These are phyloP conservation scores for Stachybotrys echinatus DNA, from an alignment of 2,329 filamentous ascomycete genomes.

Conservation along the genomic window DNA sequence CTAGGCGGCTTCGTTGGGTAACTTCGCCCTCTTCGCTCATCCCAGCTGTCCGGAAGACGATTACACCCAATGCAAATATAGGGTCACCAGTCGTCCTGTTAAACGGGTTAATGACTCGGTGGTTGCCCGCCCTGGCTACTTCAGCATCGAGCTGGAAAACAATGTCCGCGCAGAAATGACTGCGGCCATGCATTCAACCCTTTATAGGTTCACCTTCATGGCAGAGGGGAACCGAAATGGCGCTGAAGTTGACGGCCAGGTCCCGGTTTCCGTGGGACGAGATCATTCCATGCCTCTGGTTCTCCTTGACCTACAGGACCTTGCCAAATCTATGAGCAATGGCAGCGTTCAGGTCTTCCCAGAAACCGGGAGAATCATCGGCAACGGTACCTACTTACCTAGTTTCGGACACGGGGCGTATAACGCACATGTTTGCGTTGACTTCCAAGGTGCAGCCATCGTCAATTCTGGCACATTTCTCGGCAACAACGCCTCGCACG, in stretches of 20 bases:
- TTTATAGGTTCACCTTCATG: conserved; percentile 56
- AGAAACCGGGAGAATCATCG: conserved; percentile 49
- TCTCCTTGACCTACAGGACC: conserved; percentile 54
- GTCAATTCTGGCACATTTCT: conserved; percentile 54
- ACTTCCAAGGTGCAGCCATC: conserved; percentile 48
- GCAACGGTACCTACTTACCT: conserved; percentile 51
- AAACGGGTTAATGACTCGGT: conserved; percentile 44
- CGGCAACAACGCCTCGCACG: conserved; percentile 34
- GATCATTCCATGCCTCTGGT: conserved; percentile 39
- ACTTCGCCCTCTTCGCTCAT: conserved; percentile 47
- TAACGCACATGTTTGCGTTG: conserved; percentile 53
- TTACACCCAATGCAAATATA: conserved; percentile 44
- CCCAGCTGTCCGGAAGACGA: conserved; percentile 39
- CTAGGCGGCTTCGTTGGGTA: conserved; percentile 39
- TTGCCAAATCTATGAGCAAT: conserved; percentile 25
- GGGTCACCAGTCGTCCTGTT: conserved; percentile 39
- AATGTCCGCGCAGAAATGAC: conserved; percentile 59
- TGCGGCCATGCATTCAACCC: conserved; percentile 50
- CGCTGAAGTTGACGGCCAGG: conserved; percentile 1
- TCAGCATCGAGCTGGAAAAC: conserved; percentile 50
- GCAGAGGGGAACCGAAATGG: conserved; percentile 10
- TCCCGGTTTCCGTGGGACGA: conserved; percentile 6
- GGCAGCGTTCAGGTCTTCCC: conserved; percentile 24
- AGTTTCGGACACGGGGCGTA: conserved; percentile 59
- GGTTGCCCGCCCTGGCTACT: conserved; percentile 57